Conservation (phyloP, 1,284 basidiomycete species). For the Pyrrhoderma lamaoense region DNA sequence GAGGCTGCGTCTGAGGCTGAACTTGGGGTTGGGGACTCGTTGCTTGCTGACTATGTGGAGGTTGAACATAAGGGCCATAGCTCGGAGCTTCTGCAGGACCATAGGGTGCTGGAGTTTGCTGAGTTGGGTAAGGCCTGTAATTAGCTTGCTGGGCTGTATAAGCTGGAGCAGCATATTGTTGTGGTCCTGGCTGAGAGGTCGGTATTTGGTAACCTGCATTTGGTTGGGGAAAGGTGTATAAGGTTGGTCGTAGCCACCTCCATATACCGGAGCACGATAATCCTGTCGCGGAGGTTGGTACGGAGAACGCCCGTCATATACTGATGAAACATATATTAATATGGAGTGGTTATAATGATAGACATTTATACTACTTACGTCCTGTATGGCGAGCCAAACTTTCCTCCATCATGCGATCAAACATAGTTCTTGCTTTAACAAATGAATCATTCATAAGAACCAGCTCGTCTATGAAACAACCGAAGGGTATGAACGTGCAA, state of each 20-base stretch:
- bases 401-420: constrained; percentile 89
- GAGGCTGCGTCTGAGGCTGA: constrained; percentile 1
- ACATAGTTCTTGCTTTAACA: constrained; percentile 73
- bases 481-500: neutral
- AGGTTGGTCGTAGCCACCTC: constrained; percentile 28
- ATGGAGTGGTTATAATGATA: too few species aligned
- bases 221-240: constrained; percentile 37
- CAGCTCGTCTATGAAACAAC: constrained; percentile 55
- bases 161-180: constrained; percentile 28
- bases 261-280: constrained; percentile 21
- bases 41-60: constrained; percentile 9
- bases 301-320: constrained; percentile 19
- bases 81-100: constrained; percentile 1
- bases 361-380: too few species aligned
- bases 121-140: constrained; percentile 22
- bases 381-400: constrained; percentile 71
- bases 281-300: constrained; percentile 23
- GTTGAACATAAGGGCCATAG: constrained; percentile 15
- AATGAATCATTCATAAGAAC: constrained; percentile 89
- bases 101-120: constrained; percentile 7
- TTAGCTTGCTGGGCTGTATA: constrained; percentile 26
- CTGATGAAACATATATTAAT: constrained; percentile 2
- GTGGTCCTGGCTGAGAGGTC: constrained; percentile 19
- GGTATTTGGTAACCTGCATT: constrained; percentile 30
- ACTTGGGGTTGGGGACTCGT: constrained; percentile 7